Evolutionary conservation across 805 yeast species (phyloP).

Genomic region (Brettanomyces sp.): DNA sequence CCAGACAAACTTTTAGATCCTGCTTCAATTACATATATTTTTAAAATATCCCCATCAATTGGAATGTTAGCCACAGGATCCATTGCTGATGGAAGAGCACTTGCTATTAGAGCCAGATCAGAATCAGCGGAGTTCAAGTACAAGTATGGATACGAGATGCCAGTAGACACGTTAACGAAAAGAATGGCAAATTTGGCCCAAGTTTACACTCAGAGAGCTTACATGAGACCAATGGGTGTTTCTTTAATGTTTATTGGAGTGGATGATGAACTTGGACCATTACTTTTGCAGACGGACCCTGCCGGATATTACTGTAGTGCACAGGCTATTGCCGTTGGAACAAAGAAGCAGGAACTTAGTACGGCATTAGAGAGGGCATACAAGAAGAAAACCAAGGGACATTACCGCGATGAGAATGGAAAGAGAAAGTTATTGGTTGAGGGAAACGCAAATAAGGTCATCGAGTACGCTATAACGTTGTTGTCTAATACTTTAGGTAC

Average conservation of each 20-base stretch:
- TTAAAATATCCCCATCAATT: slow-evolving; percentile 67
- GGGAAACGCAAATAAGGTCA: slow-evolving; percentile 87
- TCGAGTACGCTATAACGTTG: slow-evolving; percentile 81
- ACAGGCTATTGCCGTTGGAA: slow-evolving; percentile 91
- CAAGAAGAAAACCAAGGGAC: slow-evolving; percentile 42
- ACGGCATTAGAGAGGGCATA: slow-evolving; percentile 84
- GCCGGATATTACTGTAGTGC: slow-evolving; percentile 93
- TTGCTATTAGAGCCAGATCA: slow-evolving; percentile 82
- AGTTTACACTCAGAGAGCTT: slow-evolving; percentile 94
- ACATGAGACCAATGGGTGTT: slow-evolving; percentile 97
- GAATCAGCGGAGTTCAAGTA: slow-evolving; percentile 95
- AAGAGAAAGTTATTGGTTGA: slow-evolving; percentile 42
- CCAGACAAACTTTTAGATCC: slow-evolving; percentile 93
- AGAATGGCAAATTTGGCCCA: slow-evolving; percentile 94
- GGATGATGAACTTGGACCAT: slow-evolving; percentile 87
- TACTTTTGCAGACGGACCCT: slow-evolving; percentile 88
- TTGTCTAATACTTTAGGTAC: slow-evolving; percentile 82
- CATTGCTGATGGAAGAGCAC: slow-evolving; percentile 89
- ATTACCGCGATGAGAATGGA: slow-evolving; percentile 3
- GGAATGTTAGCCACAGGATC: slow-evolving; percentile 94
- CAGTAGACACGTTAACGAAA: slow-evolving; percentile 84
- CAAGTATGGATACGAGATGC: slow-evolving; percentile 94
- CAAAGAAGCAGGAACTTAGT: slow-evolving; percentile 92
- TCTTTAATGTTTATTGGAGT: slow-evolving; percentile 80
- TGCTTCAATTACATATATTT: slow-evolving; percentile 74